Evolutionary conservation across 2,329 filamentous ascomycete genomes (phyloP).

Genomic region (Scorias spongiosa): DNA sequence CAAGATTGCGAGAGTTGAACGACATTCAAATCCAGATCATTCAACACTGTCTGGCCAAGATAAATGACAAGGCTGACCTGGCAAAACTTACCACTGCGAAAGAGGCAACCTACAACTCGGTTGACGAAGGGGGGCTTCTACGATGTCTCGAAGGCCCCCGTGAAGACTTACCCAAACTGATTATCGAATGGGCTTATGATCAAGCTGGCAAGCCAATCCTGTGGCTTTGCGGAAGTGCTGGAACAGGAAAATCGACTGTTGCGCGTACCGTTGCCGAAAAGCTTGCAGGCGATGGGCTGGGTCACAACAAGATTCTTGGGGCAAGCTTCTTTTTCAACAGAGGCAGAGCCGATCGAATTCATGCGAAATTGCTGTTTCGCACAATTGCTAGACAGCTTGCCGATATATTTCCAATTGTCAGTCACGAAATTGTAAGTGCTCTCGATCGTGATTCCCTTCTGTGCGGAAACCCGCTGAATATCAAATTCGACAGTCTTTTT

Average conservation of each 20-base stretch:
- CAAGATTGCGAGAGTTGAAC: not conserved
- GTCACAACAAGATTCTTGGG: slow-evolving; percentile 2
- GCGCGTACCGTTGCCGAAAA: slow-evolving; percentile 15
- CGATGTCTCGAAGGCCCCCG: slow-evolving; percentile 14
- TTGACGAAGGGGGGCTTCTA: slow-evolving; percentile 9
- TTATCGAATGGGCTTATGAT: slow-evolving; percentile 12
- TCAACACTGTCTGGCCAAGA: not conserved
- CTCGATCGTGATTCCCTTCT: slow-evolving; percentile 1
- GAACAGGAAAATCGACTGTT: slow-evolving; percentile 22
- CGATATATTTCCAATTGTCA: not conserved
- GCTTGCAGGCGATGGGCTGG: slow-evolving; percentile 1
- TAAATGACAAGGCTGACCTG: slow-evolving; percentile 2
- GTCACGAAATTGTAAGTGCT: slow-evolving; percentile 1
- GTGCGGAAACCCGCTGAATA: not conserved
- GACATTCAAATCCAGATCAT: slow-evolving; percentile 1
- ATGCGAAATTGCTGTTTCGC: slow-evolving; percentile 5
- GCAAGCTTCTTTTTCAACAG: slow-evolving; percentile 13
- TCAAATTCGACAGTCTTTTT: slow-evolving; percentile 5
- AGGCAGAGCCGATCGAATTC: slow-evolving; percentile 5
- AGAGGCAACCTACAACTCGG: slow-evolving; percentile 12
- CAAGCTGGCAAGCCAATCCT: slow-evolving; percentile 12
- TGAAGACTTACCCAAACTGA: slow-evolving; percentile 9
- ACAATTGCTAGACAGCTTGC: slow-evolving; percentile 6
- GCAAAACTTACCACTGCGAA: slow-evolving; percentile 3
- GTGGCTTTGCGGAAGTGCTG: slow-evolving; percentile 19